A percentile compares a stretch with the other conserved stretches of the same genome.
These are phyloP conservation scores for Zymoseptoria pseudotritici DNA, from an alignment of 2,329 filamentous ascomycete species.

Conservation along the genomic window DNA sequence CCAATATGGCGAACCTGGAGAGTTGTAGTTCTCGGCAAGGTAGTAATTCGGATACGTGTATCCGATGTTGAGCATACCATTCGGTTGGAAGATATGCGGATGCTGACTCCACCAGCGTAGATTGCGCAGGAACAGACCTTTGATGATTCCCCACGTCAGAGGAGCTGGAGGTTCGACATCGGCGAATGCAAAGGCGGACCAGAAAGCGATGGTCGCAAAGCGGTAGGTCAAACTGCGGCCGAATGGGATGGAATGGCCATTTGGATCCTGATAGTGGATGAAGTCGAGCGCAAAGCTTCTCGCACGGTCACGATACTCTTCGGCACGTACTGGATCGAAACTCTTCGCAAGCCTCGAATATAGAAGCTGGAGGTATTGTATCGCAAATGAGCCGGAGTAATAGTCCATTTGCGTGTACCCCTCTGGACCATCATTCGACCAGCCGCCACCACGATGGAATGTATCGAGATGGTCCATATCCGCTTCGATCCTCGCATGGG, in stretches of 20 bases:
- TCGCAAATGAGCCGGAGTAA: slow-evolving; percentile 75
- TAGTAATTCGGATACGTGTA: slow-evolving; percentile 77
- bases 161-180: slow-evolving; percentile 65
- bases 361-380: slow-evolving; percentile 70
- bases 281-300: slow-evolving; percentile 62
- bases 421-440: slow-evolving; percentile 71
- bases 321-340: slow-evolving; percentile 56
- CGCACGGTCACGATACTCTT: slow-evolving; percentile 63
- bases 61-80: slow-evolving; percentile 67
- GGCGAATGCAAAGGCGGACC: slow-evolving; percentile 69
- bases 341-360: slow-evolving; percentile 66
- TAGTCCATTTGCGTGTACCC: slow-evolving; percentile 80
- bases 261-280: slow-evolving; percentile 66
- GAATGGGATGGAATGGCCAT: slow-evolving; percentile 66
- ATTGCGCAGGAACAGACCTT: slow-evolving; percentile 66
- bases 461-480: slow-evolving; percentile 73
- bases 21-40: slow-evolving; percentile 78
- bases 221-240: slow-evolving; percentile 72
- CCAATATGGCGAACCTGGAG: slow-evolving; percentile 67
- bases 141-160: slow-evolving; percentile 70
- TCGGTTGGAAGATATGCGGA: slow-evolving; percentile 64
- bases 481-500: slow-evolving; percentile 59
- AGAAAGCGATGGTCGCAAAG: slow-evolving; percentile 82
- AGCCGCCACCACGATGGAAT: slow-evolving; percentile 74
- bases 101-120: slow-evolving; percentile 75